These are phyloP conservation scores for Grigorovia transvaalensis DNA, from an alignment of 805 yeast species.

Conservation along the genomic window DNA sequence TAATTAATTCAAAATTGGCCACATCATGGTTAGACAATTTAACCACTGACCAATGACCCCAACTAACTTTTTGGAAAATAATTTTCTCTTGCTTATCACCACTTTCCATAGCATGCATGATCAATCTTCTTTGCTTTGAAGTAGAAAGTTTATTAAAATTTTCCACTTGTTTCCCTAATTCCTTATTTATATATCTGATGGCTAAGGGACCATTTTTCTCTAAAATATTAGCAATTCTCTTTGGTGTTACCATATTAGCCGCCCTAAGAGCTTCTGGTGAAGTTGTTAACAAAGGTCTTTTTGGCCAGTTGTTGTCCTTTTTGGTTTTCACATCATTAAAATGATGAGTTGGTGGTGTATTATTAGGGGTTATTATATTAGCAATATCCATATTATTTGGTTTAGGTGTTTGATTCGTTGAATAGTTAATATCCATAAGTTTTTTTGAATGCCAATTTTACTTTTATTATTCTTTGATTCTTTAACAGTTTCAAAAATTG, in stretches of 20 bases:
- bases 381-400: not conserved
- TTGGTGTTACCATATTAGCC: conserved; percentile 75
- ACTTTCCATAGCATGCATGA: conserved; percentile 78
- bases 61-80: conserved; percentile 84
- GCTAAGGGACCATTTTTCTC: conserved; percentile 77
- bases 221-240: conserved; percentile 58
- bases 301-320: not conserved
- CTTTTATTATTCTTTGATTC: not conserved
- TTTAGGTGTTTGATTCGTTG: not conserved
- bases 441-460: no score
- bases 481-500: no score
- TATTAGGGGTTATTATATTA: not conserved
- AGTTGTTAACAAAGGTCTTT: conserved; percentile 49
- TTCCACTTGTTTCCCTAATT: conserved; percentile 61
- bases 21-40: not conserved
- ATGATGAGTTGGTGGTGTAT: not conserved
- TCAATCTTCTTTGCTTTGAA: conserved; percentile 81
- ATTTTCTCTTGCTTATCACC: conserved; percentile 45
- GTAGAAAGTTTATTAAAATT: conserved; percentile 72
- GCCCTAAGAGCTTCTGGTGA: conserved; percentile 85
- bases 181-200: conserved; percentile 78
- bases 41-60: conserved; percentile 79
- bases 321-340: not conserved
- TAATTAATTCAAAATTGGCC: not conserved
- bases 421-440: not conserved